Base-by-base conservation (phyloP, 495 filamentous ascomycete genomes). In the Lichina pygmaea region DNA sequence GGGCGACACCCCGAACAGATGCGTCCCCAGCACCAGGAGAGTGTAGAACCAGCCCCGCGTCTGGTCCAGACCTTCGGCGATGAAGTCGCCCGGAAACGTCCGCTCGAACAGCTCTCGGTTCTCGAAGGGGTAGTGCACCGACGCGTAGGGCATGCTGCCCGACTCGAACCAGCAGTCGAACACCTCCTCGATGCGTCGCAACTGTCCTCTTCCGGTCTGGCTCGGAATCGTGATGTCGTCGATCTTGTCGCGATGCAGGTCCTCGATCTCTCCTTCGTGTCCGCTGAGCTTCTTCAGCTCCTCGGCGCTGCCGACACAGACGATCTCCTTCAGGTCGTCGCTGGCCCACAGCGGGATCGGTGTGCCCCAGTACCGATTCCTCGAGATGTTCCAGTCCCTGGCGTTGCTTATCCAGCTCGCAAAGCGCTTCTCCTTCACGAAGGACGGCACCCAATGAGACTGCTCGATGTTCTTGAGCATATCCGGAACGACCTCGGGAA, bases 21-120 rank as follows among this genome's bases (percentile, higher is more conserved):
- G 84, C 6, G 79, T 89, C 42, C 86, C 89, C 34, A 97, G 68
- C 12, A 95, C 83, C 16, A 78, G 69, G 44, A 95, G 58, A 0
- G 89, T 94, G 57, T 97, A 95, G 63, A 95, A 97, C 89, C 89
- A 97, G 37, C 89, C 89, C 55, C 91, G 71, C 3, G 86, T 91
- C 59, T 92, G 84, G 57, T 92, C 89, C 33, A 97, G 63, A 46
- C 89, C 89, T 63, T 97, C 89, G 0, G 89, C 85, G 55, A 97
- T 93, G 60, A 97, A 97, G 56, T 97, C 83, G 46, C 81, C 86
- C 0, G 91, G 89, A 63, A 93, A 97, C 30, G 72, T 68, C 41
- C 74, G 66, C 48, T 81, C 69, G 52, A 97, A 94, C 33, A 75
- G 63, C 8, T 91, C 81, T 52, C 74, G 68, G 54, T 89, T 89